Evolutionary conservation across 805 yeast species (phyloP), one percentile per base, ranked within the genome.

Genomic region (Kurtzmaniella cleridarum): DNA sequence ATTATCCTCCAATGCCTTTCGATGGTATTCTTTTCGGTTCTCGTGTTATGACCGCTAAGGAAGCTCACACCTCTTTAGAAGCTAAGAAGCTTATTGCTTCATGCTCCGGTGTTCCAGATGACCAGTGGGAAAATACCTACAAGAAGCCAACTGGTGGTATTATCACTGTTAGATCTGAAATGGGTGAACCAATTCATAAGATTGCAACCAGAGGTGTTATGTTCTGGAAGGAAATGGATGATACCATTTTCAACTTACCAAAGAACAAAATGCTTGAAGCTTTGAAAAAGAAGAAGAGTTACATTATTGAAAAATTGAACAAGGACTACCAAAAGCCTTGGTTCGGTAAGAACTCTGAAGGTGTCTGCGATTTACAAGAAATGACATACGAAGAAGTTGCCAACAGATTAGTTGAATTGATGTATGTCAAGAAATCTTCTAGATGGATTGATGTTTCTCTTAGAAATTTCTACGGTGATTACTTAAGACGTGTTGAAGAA

Each of bases 121-220:
- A 64, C 31, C 63, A 86, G 62, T 93, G 99, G 99, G 98, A 93
- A 66, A 75, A 76, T 54, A 87, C 97, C 35, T 93, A 93, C 73
- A 84, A 85, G 71, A 83, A 83, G 59, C 91, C 96, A 56, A 81
- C 97, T 44, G 98, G 98, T 71, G 99, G 98, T 66, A 79, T 93
- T 49, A 73, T 93, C 51, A 91, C 98, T 40, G 98, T 93, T 45
- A 76, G 86, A 60, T 91, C 98, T 13, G 99, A 93, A 73, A 93
- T 93, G 98, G 98, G 99, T 60, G 98, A 93, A 73, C 98, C 98
- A 57, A 93, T 93, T 59, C 99, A 93, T 69, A 93, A 93, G 73
- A 78, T 93, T 51, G 98, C 98, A 24, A 93, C 99, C 42, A 83
- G 98, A 63, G 97, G 96, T 75, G 98, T 93, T 44, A 60, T 86